phyloP scores from a whole-genome alignment of 306 rosid species.

The Quercus engelmannii region DNA sequence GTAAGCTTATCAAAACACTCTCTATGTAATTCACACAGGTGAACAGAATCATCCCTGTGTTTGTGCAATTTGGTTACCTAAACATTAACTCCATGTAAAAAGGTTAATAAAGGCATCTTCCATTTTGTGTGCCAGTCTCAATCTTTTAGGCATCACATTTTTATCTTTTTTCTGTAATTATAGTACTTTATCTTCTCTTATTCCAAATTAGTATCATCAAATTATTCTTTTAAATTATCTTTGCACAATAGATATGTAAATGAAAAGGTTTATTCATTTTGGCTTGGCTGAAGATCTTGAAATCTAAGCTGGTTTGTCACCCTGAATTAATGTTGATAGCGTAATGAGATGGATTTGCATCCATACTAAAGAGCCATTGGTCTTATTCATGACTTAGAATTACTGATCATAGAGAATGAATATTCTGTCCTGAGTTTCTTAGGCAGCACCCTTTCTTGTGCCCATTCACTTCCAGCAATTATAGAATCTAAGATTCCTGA shows the following conservation, averaged over 20 bases:
- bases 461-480: background rate
- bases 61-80: background rate
- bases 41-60: background rate
- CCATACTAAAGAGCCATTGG: background rate
- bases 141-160: background rate
- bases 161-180: background rate
- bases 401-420: background rate
- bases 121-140: background rate
- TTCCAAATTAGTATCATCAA: background rate
- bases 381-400: background rate
- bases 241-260: background rate
- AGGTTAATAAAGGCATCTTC: background rate
- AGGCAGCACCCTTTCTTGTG: background rate
- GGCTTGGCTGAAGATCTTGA: constrained; percentile 3
- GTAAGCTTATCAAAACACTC: constrained; percentile 41
- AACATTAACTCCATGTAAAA: background rate
- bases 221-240: background rate
- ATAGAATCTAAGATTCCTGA: background rate
- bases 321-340: background rate
- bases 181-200: background rate
- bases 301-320: background rate
- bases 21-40: constrained; percentile 2
- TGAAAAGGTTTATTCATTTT: background rate
- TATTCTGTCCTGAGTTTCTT: background rate
- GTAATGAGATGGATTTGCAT: background rate